phyloP scores from a whole-genome alignment of 2,329 filamentous ascomycete species.

The Talaromyces piceae region DNA sequence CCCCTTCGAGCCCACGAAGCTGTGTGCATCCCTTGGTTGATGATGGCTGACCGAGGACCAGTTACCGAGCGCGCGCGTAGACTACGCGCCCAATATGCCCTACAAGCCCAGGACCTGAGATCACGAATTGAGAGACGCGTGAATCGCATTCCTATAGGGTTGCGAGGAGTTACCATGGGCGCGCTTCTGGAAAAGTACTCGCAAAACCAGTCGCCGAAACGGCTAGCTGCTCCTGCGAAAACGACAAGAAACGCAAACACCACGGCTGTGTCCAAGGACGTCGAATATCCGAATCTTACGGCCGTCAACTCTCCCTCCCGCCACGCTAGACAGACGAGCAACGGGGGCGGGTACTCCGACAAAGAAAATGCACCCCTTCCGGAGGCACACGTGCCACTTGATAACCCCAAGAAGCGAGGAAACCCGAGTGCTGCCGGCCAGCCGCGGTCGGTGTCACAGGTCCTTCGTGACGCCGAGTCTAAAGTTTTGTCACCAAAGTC shows the following conservation, averaged over 20 bases:
- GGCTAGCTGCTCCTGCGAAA: constrained; percentile 24
- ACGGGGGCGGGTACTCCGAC: constrained; percentile 57
- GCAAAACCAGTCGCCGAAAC: constrained; percentile 23
- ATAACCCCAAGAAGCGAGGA: constrained; percentile 64
- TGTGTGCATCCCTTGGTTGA: constrained; percentile 14
- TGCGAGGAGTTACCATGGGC: constrained; percentile 74
- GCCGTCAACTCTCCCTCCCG: constrained; percentile 22
- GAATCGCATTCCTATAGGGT: constrained; percentile 75
- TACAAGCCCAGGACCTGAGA: constrained; percentile 77
- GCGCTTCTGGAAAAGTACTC: constrained; percentile 59
- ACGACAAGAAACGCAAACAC: constrained; percentile 18
- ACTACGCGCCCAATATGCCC: constrained; percentile 77
- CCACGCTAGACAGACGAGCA: constrained; percentile 40
- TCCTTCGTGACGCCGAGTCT: constrained; percentile 40
- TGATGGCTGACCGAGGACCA: constrained; percentile 30
- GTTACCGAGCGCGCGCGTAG: constrained; percentile 83
- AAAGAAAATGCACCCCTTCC: constrained; percentile 62
- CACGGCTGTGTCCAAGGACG: constrained; percentile 23
- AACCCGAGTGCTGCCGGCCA: constrained; percentile 34
- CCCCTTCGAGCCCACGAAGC: constrained; percentile 11
- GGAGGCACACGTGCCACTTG: constrained; percentile 41
- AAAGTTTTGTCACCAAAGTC: constrained; percentile 74
- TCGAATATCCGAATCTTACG: constrained; percentile 19
- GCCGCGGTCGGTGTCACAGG: constrained; percentile 37
- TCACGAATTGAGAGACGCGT: constrained; percentile 86